Conservation (phyloP, 1,139 yeast genomes). For the Lodderomyces metapsilosis region DNA sequence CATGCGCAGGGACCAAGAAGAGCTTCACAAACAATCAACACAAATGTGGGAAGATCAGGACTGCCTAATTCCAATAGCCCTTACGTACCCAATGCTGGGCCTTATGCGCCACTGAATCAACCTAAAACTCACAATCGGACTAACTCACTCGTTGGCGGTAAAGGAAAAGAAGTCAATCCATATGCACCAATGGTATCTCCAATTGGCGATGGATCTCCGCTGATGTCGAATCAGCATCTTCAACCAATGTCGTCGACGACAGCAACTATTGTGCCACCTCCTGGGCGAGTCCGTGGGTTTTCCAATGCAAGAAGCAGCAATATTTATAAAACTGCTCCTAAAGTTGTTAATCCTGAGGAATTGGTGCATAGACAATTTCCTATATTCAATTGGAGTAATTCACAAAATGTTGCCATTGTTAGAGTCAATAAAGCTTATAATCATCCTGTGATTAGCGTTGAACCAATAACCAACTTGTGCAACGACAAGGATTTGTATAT, state of each 20-base stretch:
- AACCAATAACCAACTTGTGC: constrained; percentile 19
- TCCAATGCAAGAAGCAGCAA: constrained; percentile 27
- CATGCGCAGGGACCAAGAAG: constrained; percentile 3
- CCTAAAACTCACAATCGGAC: constrained; percentile 43
- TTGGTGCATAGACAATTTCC: constrained; percentile 67
- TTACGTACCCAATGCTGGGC: constrained; percentile 48
- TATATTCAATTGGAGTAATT: constrained; percentile 66
- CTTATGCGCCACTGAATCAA: constrained; percentile 43
- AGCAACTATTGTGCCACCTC: constrained; percentile 9
- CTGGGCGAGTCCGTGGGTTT: constrained; percentile 26
- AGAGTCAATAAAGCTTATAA: constrained; percentile 24
- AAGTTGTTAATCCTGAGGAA: constrained; percentile 34
- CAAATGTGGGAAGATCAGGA: constrained; percentile 20
- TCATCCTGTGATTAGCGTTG: constrained; percentile 18
- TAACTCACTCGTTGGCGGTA: constrained; percentile 42
- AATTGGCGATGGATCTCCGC: constrained; percentile 13
- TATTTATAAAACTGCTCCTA: constrained; percentile 26
- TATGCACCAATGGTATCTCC: constrained; percentile 40
- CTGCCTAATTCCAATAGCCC: constrained; percentile 27
- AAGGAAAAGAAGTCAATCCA: constrained; percentile 41
- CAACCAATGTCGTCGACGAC: constrained; percentile 1
- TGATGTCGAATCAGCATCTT: constrained; percentile 4
- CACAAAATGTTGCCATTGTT: constrained; percentile 29
- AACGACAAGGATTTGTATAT: constrained; percentile 20
- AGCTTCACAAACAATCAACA: constrained; percentile 16